Evolutionary conservation across 495 filamentous ascomycete genomes (phyloP).

Genomic region (Trichoderma gamsii): DNA sequence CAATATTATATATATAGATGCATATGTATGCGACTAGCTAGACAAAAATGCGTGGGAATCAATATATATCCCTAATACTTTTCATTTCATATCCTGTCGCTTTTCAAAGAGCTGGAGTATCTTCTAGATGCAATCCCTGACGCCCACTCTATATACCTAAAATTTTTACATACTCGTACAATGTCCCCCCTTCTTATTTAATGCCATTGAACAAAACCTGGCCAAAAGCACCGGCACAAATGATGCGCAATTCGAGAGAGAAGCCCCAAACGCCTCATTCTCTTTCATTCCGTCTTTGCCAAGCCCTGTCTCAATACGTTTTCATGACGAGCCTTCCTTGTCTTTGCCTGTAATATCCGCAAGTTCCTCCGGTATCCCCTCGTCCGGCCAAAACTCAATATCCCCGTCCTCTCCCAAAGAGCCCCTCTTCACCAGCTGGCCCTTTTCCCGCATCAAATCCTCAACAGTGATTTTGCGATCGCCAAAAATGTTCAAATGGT

Average conservation of each 20-base stretch:
- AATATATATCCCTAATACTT: background rate
- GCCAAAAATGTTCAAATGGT: constrained; percentile 77
- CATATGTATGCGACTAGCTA: constrained; percentile 12
- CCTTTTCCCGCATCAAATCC: constrained; percentile 61
- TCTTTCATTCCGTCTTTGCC: too few relatives aligned
- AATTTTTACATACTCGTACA: background rate
- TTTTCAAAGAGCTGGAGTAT: background rate
- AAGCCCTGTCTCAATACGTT: too few relatives aligned
- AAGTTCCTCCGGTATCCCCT: constrained; percentile 16
- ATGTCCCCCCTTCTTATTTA: background rate
- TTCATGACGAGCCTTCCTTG: background rate
- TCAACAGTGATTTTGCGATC: constrained; percentile 62
- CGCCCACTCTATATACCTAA: background rate
- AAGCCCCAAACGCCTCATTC: too few relatives aligned
- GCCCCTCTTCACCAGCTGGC: constrained; percentile 58
- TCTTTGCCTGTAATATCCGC: background rate
- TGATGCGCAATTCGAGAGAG: background rate
- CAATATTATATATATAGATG: background rate
- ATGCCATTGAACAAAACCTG: background rate
- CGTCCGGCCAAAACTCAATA: constrained; percentile 66
- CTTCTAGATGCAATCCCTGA: background rate
- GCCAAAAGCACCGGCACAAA: background rate
- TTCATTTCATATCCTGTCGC: background rate
- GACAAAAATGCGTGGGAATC: background rate
- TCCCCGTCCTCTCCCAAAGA: constrained; percentile 50